Base-by-base conservation (phyloP, 345 rosid species). In the Populus ilicifolia region DNA sequence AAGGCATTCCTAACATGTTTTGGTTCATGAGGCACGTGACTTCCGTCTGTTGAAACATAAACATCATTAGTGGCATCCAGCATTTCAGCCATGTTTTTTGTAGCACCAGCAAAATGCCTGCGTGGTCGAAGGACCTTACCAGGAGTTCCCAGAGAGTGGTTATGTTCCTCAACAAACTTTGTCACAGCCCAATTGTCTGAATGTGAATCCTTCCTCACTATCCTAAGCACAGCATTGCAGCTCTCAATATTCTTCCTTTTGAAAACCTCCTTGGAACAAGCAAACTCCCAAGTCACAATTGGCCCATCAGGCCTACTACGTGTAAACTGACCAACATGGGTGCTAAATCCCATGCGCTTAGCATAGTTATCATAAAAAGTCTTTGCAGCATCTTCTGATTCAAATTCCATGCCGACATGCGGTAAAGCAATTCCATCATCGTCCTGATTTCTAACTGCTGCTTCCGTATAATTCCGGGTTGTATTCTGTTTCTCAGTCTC, bases 251-350 rank as follows among this genome's bases (percentile, higher is more conserved):
- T 88, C 80, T 84, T 90, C 79, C 87, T 83, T 75, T 86, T 88
- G 21, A 86, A 77, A 29, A 84, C 86, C 82, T 90, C 91, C 76
- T 84, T 84, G 9, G 90, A 84, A 75, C 91, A 88, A 1, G 84
- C 67, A 76, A 88, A 86, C 35, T 90, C 87, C 90, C 91, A 88
- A 11, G 81, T 87, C 25, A 88, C 81, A 73, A 88, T 90, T 0
- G 88, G 90, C 30, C 93, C 93, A 84, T 90, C 90, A 41, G 90
- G 90, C 73, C 79, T 88, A 46, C 80, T n/a, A 48, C 90, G 88
- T 65, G 69, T 83, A 77, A 86, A 90, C 67, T 81, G 90, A 80
- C 91, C 93, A 78, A 77, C 89, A 50, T 85, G 85, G 30, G 84
- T 82, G 77, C 81, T 77, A 74, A 90, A 90, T 43, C 91, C 91